phyloP scores from a whole-genome alignment of 352 stramenopile species.

The Globisporangium cylindrosporum region DNA sequence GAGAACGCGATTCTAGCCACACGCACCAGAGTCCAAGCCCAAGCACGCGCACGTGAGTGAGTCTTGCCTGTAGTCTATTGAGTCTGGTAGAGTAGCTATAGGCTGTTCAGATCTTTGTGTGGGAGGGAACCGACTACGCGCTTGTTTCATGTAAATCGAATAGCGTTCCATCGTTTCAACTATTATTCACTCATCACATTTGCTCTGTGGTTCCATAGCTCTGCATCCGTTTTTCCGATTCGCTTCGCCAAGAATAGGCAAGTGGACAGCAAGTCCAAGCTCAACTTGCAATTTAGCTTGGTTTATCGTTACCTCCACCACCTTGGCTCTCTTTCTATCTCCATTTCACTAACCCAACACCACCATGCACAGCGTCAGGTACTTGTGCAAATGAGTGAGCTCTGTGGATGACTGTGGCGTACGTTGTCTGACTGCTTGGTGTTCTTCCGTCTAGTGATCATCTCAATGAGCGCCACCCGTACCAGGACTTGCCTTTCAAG shows the following conservation, averaged over 20 bases:
- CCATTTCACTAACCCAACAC: neutral
- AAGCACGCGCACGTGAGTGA: neutral
- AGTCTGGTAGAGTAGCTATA: neutral
- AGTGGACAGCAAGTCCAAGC: neutral
- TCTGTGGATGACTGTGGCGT: neutral
- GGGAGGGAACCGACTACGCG: slow-evolving; percentile 4
- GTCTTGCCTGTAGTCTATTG: neutral
- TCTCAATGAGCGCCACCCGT: slow-evolving; percentile 56
- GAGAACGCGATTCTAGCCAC: neutral
- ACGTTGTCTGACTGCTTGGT: neutral
- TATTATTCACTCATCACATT: neutral
- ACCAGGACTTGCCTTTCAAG: slow-evolving; percentile 48
- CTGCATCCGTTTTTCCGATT: neutral
- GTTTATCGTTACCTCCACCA: neutral
- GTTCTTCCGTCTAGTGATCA: slow-evolving; percentile 38
- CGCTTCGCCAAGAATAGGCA: neutral
- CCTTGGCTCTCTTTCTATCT: neutral
- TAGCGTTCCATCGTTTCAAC: neutral
- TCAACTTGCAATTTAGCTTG: neutral
- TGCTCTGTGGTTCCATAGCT: neutral
- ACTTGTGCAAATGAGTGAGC: neutral
- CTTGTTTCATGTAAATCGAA: neutral
- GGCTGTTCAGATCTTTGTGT: slow-evolving; percentile 2
- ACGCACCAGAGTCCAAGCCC: neutral
- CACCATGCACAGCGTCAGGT: slow-evolving; percentile 65